phyloP scores from a whole-genome alignment of 257 asterid species.

The Perilla frutescens region DNA sequence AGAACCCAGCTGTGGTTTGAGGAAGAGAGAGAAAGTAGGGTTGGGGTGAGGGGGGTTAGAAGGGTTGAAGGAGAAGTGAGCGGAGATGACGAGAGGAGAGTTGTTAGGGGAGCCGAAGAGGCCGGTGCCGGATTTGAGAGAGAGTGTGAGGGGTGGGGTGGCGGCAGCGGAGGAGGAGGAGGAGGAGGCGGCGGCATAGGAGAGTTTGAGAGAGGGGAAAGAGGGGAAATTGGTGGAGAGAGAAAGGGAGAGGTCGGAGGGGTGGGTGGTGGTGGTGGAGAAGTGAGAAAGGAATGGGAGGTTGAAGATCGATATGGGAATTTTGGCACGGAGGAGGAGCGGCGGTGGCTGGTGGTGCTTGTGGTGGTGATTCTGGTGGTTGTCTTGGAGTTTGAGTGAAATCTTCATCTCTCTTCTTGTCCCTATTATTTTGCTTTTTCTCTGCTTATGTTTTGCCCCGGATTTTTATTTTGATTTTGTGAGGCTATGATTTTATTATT shows the following conservation, averaged over 20 bases:
- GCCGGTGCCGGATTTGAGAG: conserved; percentile 89
- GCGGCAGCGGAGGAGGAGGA: conserved; percentile 33
- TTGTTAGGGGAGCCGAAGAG: conserved; percentile 78
- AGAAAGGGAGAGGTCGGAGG: conserved; percentile 80
- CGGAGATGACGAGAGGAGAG: conserved; percentile 79
- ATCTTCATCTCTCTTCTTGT: conserved; percentile 55
- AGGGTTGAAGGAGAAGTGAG: conserved; percentile 75
- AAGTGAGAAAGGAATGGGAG: conserved; percentile 81
- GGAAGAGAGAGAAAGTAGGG: conserved; percentile 72
- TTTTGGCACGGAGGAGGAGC: conserved; percentile 78
- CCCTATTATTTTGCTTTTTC: not conserved
- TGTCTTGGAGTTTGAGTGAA: conserved; percentile 67
- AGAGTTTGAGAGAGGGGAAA: conserved; percentile 76
- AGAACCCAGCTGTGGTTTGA: conserved; percentile 80
- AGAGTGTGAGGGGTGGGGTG: conserved; percentile 61
- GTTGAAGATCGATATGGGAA: conserved; percentile 76
- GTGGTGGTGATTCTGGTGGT: conserved; percentile 37
- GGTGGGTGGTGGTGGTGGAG: conserved; percentile 83
- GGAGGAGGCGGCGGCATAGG: conserved; percentile 61
- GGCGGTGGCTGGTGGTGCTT: conserved; percentile 48
- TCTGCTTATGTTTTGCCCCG: not conserved
- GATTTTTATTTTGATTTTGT: not conserved
- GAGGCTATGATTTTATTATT: conserved; percentile 23
- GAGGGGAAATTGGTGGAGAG: conserved; percentile 74
- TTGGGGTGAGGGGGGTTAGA: conserved; percentile 47